Base-by-base conservation (phyloP, 108 stramenopile genomes). In the Nannochloropsis granulata region DNA sequence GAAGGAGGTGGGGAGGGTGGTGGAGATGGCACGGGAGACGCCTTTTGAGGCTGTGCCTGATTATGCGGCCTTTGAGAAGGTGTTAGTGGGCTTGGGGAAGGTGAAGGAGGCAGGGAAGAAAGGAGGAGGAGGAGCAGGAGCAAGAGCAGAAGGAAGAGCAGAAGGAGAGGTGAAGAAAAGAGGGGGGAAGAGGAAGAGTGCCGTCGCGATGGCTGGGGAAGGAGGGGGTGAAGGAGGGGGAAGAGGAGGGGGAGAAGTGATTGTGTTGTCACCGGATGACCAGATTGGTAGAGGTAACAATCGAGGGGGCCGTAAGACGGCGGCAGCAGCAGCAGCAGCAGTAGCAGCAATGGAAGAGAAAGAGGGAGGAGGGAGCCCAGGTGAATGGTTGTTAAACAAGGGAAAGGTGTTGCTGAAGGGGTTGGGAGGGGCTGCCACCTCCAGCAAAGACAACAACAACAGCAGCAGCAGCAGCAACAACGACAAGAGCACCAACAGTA, bases 11-110 rank as follows among this genome's bases (percentile, higher is more conserved):
- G 71, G 79, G 25, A 13, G 45, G 79, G 82, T 42, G 44, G 79
- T 86, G 86, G 44, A 83, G 82, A 44, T 79, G 25, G 86, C 81
- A 24, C 82, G 86, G 23, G 82, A n/a, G 23, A 71, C 79, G 13
- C 23, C 44, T 24, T 82, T 78, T 79, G 85, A 85, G 44, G 85
- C 81, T 12, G 43, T 14, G 10, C 85, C 85, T 12, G 81, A 85
- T 10, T 85, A 85, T 44, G 85, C 81, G 25, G 71, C 16, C 0
- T 81, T 85, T 9, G 85, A 81, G 13, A 45, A n/a, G 12, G 26
- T 44, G 23, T 81, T 85, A 2, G 23, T 71, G 26, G 26, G 71
- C 2, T 81, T 85, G 85, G 56, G 71, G 45, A 82, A 43, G 25
- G 71, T 43, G n/a, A 56, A 24, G 23, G 85, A 78, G 43, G 23